Percentiles rank a stretch among this genome's conserved stretches.
Conservation (phyloP, 2,329 filamentous ascomycete species). For the Sporothrix humicola region DNA sequence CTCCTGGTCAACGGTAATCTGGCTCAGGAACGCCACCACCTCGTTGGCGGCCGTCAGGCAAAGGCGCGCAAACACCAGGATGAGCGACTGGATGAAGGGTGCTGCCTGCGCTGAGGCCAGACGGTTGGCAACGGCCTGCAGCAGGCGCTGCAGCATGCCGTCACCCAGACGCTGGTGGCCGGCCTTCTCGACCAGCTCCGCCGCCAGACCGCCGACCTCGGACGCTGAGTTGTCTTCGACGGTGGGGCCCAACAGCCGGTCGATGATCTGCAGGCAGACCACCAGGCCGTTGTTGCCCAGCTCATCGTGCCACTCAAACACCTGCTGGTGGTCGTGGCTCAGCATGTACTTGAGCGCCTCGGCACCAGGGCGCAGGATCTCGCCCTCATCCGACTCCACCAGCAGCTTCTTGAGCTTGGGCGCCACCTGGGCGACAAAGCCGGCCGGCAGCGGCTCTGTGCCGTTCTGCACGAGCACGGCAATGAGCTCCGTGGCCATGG, state of each 20-base stretch:
- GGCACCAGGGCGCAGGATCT: conserved; percentile 84
- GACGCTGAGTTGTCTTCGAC: conserved; percentile 94
- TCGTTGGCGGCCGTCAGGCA: conserved; percentile 84
- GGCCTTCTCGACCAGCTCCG: conserved; percentile 93
- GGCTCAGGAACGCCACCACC: conserved; percentile 88
- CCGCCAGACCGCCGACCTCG: conserved; percentile 94
- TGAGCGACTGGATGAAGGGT: conserved; percentile 92
- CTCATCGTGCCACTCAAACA: conserved; percentile 84
- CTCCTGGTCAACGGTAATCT: conserved; percentile 77
- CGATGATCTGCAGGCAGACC: conserved; percentile 87
- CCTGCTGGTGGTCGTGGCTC: conserved; percentile 85
- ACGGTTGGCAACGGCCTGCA: conserved; percentile 85
- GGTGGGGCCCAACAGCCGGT: conserved; percentile 79
- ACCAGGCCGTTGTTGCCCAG: conserved; percentile 83
- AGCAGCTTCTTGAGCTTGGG: conserved; percentile 85
- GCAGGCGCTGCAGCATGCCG: conserved; percentile 78
- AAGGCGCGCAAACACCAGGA: conserved; percentile 90
- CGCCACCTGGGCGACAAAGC: conserved; percentile 83
- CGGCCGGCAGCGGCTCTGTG: conserved; percentile 80
- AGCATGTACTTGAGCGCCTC: conserved; percentile 89
- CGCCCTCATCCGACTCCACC: conserved; percentile 82
- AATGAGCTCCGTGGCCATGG: conserved; percentile 82
- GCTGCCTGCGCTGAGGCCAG: conserved; percentile 82
- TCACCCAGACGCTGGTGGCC: conserved; percentile 89
- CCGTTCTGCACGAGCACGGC: conserved; percentile 81